Conservation (phyloP, 2,329 filamentous ascomycete genomes). For the Fusarium verticillioides region DNA sequence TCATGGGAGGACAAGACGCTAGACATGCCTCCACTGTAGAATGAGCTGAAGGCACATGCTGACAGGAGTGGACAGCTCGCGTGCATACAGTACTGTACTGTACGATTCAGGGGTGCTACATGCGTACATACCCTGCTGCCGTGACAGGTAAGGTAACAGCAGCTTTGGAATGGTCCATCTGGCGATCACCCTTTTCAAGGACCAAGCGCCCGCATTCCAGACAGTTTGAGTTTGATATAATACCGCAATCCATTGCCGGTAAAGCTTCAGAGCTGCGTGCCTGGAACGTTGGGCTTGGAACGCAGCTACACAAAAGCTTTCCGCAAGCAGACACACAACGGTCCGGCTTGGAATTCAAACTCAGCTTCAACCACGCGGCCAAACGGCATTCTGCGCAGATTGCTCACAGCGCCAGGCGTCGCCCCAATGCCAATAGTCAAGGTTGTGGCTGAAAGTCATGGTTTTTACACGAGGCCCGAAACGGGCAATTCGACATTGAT, state of each 20-base stretch:
- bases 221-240: slow-evolving; percentile 8
- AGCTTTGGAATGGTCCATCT: slow-evolving; percentile 12
- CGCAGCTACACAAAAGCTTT: slow-evolving; percentile 17
- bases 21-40: too few species aligned
- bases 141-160: slow-evolving; percentile 16
- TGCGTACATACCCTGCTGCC: not conserved
- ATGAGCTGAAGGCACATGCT: too few species aligned
- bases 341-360: slow-evolving; percentile 16
- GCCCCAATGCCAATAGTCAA: slow-evolving; percentile 25
- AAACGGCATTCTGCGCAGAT: slow-evolving; percentile 17
- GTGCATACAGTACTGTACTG: too few species aligned
- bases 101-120: not conserved
- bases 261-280: not conserved
- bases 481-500: slow-evolving; percentile 9
- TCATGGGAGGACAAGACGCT: too few species aligned
- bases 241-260: not conserved
- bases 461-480: slow-evolving; percentile 7
- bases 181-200: slow-evolving; percentile 12
- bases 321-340: slow-evolving; percentile 1
- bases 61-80: too few species aligned
- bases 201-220: slow-evolving; percentile 25
- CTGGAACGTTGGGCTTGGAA: slow-evolving; percentile 21
- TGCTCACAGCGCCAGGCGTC: slow-evolving; percentile 17
- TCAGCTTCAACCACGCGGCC: not conserved
- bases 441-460: slow-evolving; percentile 16